Evolutionary conservation across 2,329 filamentous ascomycete species (phyloP).

Genomic region (Apiospora hydei): DNA sequence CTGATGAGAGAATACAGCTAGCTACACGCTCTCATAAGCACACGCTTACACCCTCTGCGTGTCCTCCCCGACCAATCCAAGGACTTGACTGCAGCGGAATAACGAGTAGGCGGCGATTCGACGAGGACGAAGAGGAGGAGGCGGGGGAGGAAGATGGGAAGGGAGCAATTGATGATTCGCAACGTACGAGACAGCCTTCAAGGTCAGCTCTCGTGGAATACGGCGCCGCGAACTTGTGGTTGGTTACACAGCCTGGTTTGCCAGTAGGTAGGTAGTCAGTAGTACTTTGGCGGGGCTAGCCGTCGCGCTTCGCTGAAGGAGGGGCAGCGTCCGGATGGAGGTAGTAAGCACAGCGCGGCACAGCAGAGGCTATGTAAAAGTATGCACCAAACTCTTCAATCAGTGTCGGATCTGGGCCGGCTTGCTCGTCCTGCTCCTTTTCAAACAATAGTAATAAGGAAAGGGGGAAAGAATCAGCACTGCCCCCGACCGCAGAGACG

Average conservation of each 20-base stretch:
- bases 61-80: not conserved
- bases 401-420: not conserved
- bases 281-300: slow-evolving; percentile 14
- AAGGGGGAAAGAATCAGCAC: not conserved
- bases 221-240: slow-evolving; percentile 12
- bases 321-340: not conserved
- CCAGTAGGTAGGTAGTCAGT: not conserved
- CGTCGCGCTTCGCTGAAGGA: slow-evolving; percentile 10
- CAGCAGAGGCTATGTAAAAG: slow-evolving; percentile 11
- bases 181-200: slow-evolving; percentile 26
- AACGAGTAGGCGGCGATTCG: no score
- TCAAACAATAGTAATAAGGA: not conserved
- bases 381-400: not conserved
- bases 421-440: not conserved
- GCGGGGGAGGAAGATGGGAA: not conserved
- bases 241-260: slow-evolving; percentile 8
- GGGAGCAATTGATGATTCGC: not conserved
- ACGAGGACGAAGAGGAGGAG: no score
- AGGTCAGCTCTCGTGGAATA: slow-evolving; percentile 14
- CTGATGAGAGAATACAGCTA: not conserved
- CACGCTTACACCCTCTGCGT: not conserved
- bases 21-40: not conserved
- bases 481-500: not conserved
- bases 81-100: not conserved
- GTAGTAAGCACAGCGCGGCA: slow-evolving; percentile 14